Evolutionary conservation across 495 filamentous ascomycete species (phyloP).

Genomic region (Pseudotulostoma volvatum): DNA sequence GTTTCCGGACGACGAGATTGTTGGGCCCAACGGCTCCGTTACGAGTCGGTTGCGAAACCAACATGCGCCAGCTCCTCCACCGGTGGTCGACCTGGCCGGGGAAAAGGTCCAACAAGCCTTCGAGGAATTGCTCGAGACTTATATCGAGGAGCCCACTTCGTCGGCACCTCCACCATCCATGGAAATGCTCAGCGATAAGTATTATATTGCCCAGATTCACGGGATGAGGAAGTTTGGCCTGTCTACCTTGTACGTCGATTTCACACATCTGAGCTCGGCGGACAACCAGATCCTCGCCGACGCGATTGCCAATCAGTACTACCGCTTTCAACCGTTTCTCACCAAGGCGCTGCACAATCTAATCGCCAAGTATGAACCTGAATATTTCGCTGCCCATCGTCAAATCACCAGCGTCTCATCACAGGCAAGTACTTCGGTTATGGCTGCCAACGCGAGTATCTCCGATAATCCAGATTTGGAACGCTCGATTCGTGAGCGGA

Average conservation of each 20-base stretch:
- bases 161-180: constrained; percentile 63
- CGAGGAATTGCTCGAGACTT: constrained; percentile 78
- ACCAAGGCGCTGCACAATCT: constrained; percentile 79
- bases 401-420: constrained; percentile 48
- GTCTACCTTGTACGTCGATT: constrained; percentile 97
- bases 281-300: constrained; percentile 60
- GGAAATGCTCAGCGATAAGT: constrained; percentile 65
- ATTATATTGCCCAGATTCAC: constrained; percentile 93
- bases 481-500: constrained; percentile 35
- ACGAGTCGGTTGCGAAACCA: constrained; percentile 42
- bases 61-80: constrained; percentile 50
- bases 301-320: constrained; percentile 79
- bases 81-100: constrained; percentile 75
- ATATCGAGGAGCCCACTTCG: constrained; percentile 54
- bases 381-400: constrained; percentile 82
- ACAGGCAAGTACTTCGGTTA: constrained; percentile 49
- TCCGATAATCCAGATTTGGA: constrained; percentile 35
- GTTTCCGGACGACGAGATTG: constrained; percentile 46
- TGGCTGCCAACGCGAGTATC: constrained; percentile 48
- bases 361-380: constrained; percentile 83
- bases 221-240: constrained; percentile 69
- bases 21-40: constrained; percentile 36
- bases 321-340: constrained; percentile 87
- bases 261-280: constrained; percentile 59
- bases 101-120: constrained; percentile 75